Evolutionary conservation across 108 stramenopile species (phyloP).

Genomic region (Cyclotella cryptica): DNA sequence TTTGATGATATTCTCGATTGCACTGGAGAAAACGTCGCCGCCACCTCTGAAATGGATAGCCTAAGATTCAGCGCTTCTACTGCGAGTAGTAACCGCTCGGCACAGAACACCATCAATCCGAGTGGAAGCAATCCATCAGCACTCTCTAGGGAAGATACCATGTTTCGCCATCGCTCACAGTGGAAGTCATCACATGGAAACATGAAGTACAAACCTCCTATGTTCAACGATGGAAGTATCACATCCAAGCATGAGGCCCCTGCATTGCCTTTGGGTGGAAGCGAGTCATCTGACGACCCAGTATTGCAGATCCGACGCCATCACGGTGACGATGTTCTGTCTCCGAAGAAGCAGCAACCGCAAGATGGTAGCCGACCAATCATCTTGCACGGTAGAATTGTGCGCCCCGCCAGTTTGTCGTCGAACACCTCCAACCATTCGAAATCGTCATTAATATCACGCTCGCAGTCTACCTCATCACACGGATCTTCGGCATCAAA

Average conservation of each 20-base stretch:
- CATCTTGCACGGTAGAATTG: slow-evolving; percentile 19
- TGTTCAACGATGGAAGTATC: slow-evolving; percentile 9
- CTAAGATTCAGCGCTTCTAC: neutral
- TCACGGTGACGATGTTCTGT: neutral
- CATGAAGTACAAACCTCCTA: slow-evolving; percentile 45
- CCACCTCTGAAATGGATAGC: neutral
- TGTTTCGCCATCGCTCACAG: slow-evolving; percentile 38
- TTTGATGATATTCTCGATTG: slow-evolving; percentile 41
- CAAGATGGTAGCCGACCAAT: neutral
- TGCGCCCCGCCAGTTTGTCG: neutral
- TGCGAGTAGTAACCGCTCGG: neutral
- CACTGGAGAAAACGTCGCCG: slow-evolving; percentile 10
- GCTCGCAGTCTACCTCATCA: slow-evolving; percentile 3
- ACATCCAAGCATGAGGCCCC: neutral
- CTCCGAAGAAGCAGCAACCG: neutral
- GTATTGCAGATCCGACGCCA: neutral
- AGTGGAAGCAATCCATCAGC: neutral
- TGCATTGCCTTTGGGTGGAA: neutral
- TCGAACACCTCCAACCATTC: neutral
- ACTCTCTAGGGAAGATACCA: slow-evolving; percentile 1
- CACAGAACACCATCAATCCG: neutral
- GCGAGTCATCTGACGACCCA: slow-evolving; percentile 26
- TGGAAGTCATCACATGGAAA: slow-evolving; percentile 40
- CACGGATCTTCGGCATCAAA: neutral
- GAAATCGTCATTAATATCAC: neutral